These are phyloP conservation scores for Didymella sp. DNA, from an alignment of 2,329 filamentous ascomycete species.

Conservation along the genomic window DNA sequence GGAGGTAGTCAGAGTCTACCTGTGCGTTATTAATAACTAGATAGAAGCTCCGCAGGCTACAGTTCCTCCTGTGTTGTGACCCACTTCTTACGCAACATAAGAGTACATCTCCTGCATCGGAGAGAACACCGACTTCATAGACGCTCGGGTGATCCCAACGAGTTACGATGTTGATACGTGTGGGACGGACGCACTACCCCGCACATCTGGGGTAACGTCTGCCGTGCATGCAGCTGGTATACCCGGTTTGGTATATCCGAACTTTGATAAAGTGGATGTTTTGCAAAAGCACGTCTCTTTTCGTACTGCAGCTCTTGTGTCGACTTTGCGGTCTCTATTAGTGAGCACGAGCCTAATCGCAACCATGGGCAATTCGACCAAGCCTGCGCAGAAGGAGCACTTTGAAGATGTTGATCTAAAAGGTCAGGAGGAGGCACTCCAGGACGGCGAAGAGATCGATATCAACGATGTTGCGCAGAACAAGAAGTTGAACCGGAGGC, in stretches of 20 bases:
- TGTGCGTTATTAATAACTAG: too few relatives aligned
- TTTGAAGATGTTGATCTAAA: slow-evolving; percentile 4
- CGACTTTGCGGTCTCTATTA: background rate
- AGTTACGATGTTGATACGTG: background rate
- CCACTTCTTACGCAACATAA: too few relatives aligned
- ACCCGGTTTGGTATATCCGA: slow-evolving; percentile 8
- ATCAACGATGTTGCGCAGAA: slow-evolving; percentile 8
- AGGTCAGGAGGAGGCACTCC: background rate
- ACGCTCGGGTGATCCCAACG: background rate
- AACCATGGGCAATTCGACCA: background rate
- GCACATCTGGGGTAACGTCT: slow-evolving; percentile 6
- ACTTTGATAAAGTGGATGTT: background rate
- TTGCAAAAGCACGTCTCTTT: background rate
- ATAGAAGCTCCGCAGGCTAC: too few relatives aligned
- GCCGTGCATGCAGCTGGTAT: background rate
- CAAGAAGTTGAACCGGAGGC: slow-evolving; percentile 2
- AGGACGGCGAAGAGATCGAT: slow-evolving; percentile 3
- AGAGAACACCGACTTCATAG: background rate
- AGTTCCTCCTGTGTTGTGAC: too few relatives aligned
- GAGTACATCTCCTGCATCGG: background rate
- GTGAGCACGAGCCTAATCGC: background rate
- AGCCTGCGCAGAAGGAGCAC: slow-evolving; percentile 3
- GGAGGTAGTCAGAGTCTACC: too few relatives aligned
- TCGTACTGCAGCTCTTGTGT: background rate
- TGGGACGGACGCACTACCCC: slow-evolving; percentile 10